Evolutionary conservation across 345 rosid genomes (phyloP).

Genomic region (Syzygium aromaticum): DNA sequence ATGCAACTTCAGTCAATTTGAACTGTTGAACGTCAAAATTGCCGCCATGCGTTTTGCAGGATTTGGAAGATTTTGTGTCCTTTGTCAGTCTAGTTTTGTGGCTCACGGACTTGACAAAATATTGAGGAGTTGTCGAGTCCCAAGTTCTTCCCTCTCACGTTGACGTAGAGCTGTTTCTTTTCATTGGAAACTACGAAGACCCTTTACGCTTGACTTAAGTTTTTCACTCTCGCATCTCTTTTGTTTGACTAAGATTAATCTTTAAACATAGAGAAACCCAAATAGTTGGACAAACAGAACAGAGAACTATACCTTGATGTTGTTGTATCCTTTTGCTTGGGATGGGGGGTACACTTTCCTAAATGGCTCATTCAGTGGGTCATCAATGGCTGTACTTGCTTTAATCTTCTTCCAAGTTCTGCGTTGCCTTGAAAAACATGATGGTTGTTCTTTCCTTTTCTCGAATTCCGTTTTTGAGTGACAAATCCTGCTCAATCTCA

Average conservation of each 20-base stretch:
- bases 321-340: neutral
- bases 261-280: neutral
- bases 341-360: neutral
- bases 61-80: neutral
- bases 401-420: too few species aligned
- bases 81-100: neutral
- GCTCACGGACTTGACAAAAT: neutral
- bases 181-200: too few species aligned
- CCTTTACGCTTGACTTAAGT: neutral
- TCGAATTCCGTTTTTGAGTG: too few species aligned
- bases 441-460: too few species aligned
- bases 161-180: neutral
- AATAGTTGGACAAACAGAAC: neutral
- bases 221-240: neutral
- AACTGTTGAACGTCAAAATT: neutral
- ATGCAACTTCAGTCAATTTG: neutral
- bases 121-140: neutral
- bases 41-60: neutral
- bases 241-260: neutral
- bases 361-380: too few species aligned
- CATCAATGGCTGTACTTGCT: too few species aligned
- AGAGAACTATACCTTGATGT: rapidly evolving
- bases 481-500: too few species aligned
- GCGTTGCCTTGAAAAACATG: too few species aligned
- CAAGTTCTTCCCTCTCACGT: neutral